Evolutionary conservation across 1,139 yeast species (phyloP), one percentile per base, ranked within the genome.

Genomic region (Candida smagusa): DNA sequence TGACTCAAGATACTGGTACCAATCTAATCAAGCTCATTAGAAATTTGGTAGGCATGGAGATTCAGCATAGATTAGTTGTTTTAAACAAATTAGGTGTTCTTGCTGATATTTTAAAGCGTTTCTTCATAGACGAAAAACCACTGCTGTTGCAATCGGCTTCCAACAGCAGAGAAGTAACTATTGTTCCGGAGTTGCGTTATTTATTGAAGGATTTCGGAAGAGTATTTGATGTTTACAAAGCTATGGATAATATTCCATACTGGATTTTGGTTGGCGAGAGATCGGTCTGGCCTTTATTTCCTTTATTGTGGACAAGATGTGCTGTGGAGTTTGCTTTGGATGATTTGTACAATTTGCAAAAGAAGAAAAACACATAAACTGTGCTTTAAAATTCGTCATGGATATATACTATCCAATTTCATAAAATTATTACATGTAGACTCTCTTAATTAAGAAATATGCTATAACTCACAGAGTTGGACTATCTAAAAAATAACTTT

Each of bases 191-290:
- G 54, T 61, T 88, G 39, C 68, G 85, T 38, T 81, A 85, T 33
- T 62, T 88, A 34, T 56, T 84, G 32, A 69, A 70, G 29, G 95
- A 86, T 54, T 77, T 82, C 48, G 81, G 86, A 25, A 67, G 85
- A 44, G 79, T 84, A 1, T 81, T 85, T 51, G 95, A 89, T 49
- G 81, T 87, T 7, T 86, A 87, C 45, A 75, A 77, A 49, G 67
- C 75, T 9, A 61, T 74, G 61, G 81, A 81, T 41, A 89, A 87
- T 54, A 84, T 89, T 23, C 86, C 89, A 2, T 88, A 88, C 53
- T 90, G 97, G 95, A 79, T 89, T 2, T 65, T 76, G 37, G 89
- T 90, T 25, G 99, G 99, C 4, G 97, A 90, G 58, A 72, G 85
- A 47, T 84, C 95, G 35, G 89, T 90, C 0, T 92, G 98, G 98